These are phyloP conservation scores for Keithomyces neogunnii DNA, from an alignment of 2,329 filamentous ascomycete species.

Conservation along the genomic window DNA sequence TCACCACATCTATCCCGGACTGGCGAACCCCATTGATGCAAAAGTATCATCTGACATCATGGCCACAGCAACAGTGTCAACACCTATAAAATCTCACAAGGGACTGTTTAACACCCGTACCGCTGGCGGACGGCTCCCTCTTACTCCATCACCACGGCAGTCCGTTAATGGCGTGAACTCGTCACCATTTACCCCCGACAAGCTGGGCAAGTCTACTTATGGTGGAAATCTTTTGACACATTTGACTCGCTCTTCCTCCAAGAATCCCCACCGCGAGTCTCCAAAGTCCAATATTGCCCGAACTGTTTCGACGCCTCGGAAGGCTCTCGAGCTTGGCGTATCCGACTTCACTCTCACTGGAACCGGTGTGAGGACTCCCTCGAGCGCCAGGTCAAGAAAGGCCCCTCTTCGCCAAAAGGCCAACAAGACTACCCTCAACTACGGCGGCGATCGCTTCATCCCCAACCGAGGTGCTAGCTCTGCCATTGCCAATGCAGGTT, in stretches of 20 bases:
- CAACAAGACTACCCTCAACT: slow-evolving; percentile 73
- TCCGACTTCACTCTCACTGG: slow-evolving; percentile 89
- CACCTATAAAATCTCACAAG: slow-evolving; percentile 89
- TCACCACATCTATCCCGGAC: slow-evolving; percentile 22
- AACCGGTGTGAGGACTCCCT: slow-evolving; percentile 62
- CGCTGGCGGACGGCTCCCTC: slow-evolving; percentile 86
- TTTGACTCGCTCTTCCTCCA: slow-evolving; percentile 61
- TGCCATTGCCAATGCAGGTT: slow-evolving; percentile 71
- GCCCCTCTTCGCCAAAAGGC: slow-evolving; percentile 42
- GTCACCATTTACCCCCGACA: slow-evolving; percentile 73
- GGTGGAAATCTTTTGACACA: slow-evolving; percentile 71
- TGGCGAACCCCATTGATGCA: slow-evolving; percentile 10
- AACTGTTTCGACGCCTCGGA: slow-evolving; percentile 65
- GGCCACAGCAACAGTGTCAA: slow-evolving; percentile 75
- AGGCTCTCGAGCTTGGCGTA: slow-evolving; percentile 76
- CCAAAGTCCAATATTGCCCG: slow-evolving; percentile 95
- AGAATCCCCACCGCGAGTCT: slow-evolving; percentile 68
- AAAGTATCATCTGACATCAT: slow-evolving; percentile 44
- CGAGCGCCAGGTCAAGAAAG: slow-evolving; percentile 50
- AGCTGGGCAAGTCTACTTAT: slow-evolving; percentile 64
- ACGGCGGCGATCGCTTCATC: slow-evolving; percentile 87
- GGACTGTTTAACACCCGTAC: slow-evolving; percentile 88
- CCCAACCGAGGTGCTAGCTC: slow-evolving; percentile 89
- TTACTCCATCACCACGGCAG: slow-evolving; percentile 83
- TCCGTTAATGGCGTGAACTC: slow-evolving; percentile 50